These are phyloP conservation scores for Aspergillus campestris DNA, from an alignment of 495 filamentous ascomycete species.

Conservation along the genomic window DNA sequence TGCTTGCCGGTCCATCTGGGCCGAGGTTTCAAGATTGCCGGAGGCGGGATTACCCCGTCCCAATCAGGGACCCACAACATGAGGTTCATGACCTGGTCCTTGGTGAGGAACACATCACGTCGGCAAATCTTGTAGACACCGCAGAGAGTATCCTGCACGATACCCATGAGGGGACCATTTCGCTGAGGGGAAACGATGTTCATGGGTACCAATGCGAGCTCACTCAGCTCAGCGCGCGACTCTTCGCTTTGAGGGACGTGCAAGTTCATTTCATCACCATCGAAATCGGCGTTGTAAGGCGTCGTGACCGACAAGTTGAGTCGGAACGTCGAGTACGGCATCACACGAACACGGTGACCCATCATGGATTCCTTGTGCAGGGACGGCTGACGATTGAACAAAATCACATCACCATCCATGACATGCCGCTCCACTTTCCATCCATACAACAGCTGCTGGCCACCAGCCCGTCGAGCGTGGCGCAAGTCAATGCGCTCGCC, in stretches of 20 bases:
- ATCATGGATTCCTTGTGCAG: constrained; percentile 99
- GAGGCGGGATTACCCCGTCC: constrained; percentile 88
- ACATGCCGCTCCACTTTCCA: constrained; percentile 98
- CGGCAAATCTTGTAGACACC: constrained; percentile 96
- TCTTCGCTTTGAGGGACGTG: constrained; percentile 98
- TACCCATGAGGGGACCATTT: constrained; percentile 97
- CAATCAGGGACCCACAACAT: constrained; percentile 96
- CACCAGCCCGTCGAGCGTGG: constrained; percentile 75
- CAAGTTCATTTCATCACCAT: constrained; percentile 99
- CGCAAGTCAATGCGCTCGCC: constrained; percentile 91
- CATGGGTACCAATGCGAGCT: constrained; percentile 91
- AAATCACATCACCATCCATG: constrained; percentile 90
- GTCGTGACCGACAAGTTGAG: constrained; percentile 96
- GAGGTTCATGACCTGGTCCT: constrained; percentile 88
- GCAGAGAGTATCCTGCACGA: constrained; percentile 94
- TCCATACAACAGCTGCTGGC: constrained; percentile 81
- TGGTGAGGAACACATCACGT: constrained; percentile 81
- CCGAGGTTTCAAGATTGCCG: constrained; percentile 82
- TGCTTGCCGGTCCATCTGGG: constrained; percentile 99
- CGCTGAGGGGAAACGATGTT: constrained; percentile 98
- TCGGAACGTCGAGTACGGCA: constrained; percentile 98
- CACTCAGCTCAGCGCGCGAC: constrained; percentile 81
- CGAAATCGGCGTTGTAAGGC: constrained; percentile 99
- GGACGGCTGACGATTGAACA: constrained; percentile 98
- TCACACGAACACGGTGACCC: constrained; percentile 93